Base-by-base conservation (phyloP, 345 rosid genomes). In the Euphorbia pulcherrima region DNA sequence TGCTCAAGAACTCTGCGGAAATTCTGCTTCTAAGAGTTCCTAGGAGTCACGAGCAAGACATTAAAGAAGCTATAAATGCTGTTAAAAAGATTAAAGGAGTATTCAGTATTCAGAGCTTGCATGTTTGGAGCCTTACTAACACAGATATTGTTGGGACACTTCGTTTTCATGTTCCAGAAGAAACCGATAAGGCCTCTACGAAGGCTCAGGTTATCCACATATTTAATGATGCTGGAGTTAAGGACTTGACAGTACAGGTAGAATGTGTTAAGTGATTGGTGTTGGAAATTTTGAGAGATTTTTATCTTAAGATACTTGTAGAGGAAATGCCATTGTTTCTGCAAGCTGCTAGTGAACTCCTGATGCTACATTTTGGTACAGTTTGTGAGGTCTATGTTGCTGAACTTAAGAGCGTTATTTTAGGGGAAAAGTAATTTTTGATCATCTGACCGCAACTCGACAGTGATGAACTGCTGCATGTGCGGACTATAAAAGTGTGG, bases 1-100 rank as follows among this genome's bases (percentile, higher is more conserved):
- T 90, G 40, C 96, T 93, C 30, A 83, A 96, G 68, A 93, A 93
- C 84, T 86, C 98, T 47, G 96, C 98, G 10, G 97, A 88, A 80
- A 69, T 90, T 77, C 71, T 93, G 72, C 90, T 93, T 59, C 98
- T 89, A 67, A 78, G 98, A 78, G 85, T 90, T 69, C 96, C 98
- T 6, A 84, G 91, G 76, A 79, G 82, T 51, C 97, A 86, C 33
- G 96, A 88, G 61, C 77, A 72, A 55, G 89, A 83, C 65, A 69
- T 90, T 18, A 81, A 64, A 66, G 77, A 77, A 65, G 91, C 94
- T 18, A 75, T 87, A 64, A 75, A 75, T 61, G 78, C 81, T 62
- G 75, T 86, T 59, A 79, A 72, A 57, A 83, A 84, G 73, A 80
- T 77, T 56, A 85, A 83, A 69, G 91, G 89, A 27, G 85, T 93